These are phyloP conservation scores for Tuctoria greenei DNA, from an alignment of 176 grass and related monocot species.

Conservation along the genomic window DNA sequence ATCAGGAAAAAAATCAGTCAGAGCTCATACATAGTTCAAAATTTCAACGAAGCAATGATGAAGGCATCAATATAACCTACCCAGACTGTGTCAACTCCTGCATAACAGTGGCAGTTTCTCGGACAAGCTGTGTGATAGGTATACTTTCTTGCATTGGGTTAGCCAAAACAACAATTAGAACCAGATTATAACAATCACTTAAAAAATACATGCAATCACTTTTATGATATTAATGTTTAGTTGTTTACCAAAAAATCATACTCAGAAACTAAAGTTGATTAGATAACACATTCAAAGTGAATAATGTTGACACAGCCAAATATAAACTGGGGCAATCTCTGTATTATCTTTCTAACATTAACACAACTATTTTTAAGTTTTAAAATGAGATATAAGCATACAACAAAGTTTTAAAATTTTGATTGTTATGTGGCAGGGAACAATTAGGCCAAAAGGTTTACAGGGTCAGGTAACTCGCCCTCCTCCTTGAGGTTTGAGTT, in stretches of 20 bases:
- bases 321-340: neutral
- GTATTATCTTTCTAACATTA: neutral
- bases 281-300: neutral
- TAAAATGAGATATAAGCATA: no score
- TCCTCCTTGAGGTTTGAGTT: no score
- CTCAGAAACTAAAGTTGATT: neutral
- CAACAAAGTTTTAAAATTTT: no score
- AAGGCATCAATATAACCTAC: constrained; percentile 38
- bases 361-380: no score
- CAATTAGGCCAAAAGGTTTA: no score
- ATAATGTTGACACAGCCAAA: neutral
- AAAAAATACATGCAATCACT: no score
- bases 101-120: constrained; percentile 76
- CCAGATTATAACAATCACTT: no score
- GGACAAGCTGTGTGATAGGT: constrained; percentile 71
- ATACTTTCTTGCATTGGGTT: constrained; percentile 56
- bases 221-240: no score
- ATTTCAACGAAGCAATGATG: neutral
- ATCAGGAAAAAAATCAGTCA: neutral
- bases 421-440: no score
- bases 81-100: constrained; percentile 84
- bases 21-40: neutral
- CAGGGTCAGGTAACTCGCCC: no score
- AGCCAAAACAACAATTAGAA: neutral
- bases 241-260: no score